phyloP scores from a whole-genome alignment of 805 yeast genomes.

The Kazachstania viticola region DNA sequence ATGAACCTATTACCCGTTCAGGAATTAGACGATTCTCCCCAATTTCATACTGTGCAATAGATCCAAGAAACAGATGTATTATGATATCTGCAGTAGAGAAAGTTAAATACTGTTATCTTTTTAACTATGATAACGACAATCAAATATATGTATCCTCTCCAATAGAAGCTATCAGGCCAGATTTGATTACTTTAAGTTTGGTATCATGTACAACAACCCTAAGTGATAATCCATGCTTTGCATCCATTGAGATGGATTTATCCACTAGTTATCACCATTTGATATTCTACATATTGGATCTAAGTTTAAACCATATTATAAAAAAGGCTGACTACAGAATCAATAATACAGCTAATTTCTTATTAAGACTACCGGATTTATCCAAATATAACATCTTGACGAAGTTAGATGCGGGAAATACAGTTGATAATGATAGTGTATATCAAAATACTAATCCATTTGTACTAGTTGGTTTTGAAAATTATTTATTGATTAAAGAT shows the following conservation, averaged over 20 bases:
- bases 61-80: conserved; percentile 60
- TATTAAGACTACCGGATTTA: conserved; percentile 55
- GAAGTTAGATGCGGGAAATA: conserved; percentile 1
- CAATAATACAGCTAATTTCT: conserved; percentile 32
- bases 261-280: conserved; percentile 30
- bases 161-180: conserved; percentile 48
- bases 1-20: conserved; percentile 61
- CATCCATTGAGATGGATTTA: conserved; percentile 59
- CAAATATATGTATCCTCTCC: conserved; percentile 54
- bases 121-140: conserved; percentile 39
- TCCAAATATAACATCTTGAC: conserved; percentile 14
- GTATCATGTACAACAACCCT: conserved; percentile 62
- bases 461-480: conserved; percentile 46
- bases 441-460: conserved; percentile 39
- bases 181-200: conserved; percentile 39
- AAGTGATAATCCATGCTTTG: conserved; percentile 72
- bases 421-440: conserved; percentile 9
- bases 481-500: conserved; percentile 40
- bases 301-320: conserved; percentile 71
- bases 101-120: conserved; percentile 57
- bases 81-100: conserved; percentile 64
- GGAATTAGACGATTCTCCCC: conserved; percentile 71
- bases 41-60: conserved; percentile 59
- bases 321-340: conserved; percentile 33
- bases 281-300: conserved; percentile 70